phyloP scores from a whole-genome alignment of 1,284 basidiomycete genomes.

The Athelia sp. region DNA sequence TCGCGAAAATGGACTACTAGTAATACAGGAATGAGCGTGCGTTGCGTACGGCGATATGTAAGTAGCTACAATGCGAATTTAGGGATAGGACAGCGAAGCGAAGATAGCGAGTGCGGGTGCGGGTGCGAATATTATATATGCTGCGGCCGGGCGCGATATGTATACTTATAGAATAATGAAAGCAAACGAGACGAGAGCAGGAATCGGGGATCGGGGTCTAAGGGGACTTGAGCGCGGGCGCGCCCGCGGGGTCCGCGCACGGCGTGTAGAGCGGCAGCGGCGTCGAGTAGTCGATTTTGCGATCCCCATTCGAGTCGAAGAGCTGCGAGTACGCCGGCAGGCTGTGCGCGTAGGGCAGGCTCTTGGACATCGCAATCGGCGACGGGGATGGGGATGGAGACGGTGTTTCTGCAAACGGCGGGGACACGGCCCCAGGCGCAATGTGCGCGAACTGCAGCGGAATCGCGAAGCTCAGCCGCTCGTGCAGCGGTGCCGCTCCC shows the following conservation, averaged over 20 bases:
- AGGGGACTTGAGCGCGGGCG: too few relatives aligned
- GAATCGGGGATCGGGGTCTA: too few relatives aligned
- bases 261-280: conserved; percentile 59
- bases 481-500: conserved; percentile 25
- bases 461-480: conserved; percentile 39
- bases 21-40: too few relatives aligned
- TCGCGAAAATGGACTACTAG: conserved; percentile 32
- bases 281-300: conserved; percentile 59
- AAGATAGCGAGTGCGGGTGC: too few relatives aligned
- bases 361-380: conserved; percentile 13
- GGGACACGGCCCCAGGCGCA: conserved; percentile 23
- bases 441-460: conserved; percentile 49
- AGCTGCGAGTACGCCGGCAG: conserved; percentile 76
- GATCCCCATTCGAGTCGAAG: conserved; percentile 66
- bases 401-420: too few relatives aligned
- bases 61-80: too few relatives aligned
- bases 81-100: too few relatives aligned
- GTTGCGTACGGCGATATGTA: too few relatives aligned
- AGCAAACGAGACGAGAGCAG: too few relatives aligned
- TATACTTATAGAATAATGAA: too few relatives aligned
- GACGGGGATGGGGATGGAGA: not conserved
- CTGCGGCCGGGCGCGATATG: too few relatives aligned
- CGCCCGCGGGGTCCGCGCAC: not conserved
- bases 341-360: conserved; percentile 27
- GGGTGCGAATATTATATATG: too few relatives aligned